phyloP scores from a whole-genome alignment of 2,329 filamentous ascomycete species.

The Rugonectria rugulosa region DNA sequence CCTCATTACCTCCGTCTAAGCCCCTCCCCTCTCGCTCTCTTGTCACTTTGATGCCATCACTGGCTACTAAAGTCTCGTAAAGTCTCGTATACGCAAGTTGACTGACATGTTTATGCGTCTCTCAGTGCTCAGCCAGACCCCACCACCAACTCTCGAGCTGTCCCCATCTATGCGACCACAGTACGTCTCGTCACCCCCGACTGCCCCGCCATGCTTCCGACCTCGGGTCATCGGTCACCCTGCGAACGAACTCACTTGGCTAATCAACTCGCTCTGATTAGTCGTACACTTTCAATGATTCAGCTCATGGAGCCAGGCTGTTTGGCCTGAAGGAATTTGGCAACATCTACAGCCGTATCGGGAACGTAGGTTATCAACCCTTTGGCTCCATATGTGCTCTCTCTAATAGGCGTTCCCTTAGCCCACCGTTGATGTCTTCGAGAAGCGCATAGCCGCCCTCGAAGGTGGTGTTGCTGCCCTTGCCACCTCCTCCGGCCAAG shows the following conservation, averaged over 20 bases:
- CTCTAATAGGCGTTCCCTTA: conserved; percentile 43
- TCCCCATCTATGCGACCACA: conserved; percentile 96
- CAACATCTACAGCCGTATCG: conserved; percentile 97
- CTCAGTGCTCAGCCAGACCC: conserved; percentile 80
- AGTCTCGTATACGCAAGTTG: not conserved
- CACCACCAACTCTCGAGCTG: conserved; percentile 84
- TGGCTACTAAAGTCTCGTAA: too few species aligned
- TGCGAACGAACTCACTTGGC: not conserved
- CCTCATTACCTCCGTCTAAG: not conserved
- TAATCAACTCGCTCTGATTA: conserved; percentile 42
- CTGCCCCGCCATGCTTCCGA: not conserved
- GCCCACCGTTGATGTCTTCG: conserved; percentile 95
- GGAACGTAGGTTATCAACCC: conserved; percentile 71
- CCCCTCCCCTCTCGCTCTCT: not conserved
- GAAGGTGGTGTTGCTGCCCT: conserved; percentile 91
- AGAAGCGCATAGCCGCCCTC: conserved; percentile 94
- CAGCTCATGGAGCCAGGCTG: conserved; percentile 90
- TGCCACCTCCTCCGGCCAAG: conserved; percentile 84
- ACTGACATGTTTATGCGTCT: conserved; percentile 21
- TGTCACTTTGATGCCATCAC: conserved; percentile 3
- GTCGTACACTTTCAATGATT: conserved; percentile 96
- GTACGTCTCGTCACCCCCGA: conserved; percentile 45
- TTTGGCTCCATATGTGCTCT: not conserved
- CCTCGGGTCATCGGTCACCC: conserved; percentile 2
- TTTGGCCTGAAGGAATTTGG: conserved; percentile 97